Conservation (phyloP, 768 basidiomycete species). For the Suillus paluster region DNA sequence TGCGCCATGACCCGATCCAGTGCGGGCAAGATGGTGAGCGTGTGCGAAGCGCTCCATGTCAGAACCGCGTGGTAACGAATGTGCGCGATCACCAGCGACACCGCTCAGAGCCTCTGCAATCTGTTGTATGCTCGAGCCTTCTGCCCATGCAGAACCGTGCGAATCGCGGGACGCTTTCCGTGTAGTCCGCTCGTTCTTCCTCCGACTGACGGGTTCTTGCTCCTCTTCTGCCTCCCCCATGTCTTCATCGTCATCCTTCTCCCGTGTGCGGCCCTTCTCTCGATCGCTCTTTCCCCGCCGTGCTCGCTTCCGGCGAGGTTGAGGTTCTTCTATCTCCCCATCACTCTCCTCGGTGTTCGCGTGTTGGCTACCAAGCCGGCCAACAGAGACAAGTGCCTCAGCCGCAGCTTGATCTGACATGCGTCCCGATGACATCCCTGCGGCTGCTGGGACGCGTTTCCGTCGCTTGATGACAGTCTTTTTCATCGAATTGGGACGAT, state of each 20-base stretch:
- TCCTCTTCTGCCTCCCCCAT: slow-evolving; percentile 50
- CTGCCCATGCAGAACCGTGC: slow-evolving; percentile 35
- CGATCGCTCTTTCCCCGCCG: slow-evolving; percentile 44
- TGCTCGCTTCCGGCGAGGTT: slow-evolving; percentile 64
- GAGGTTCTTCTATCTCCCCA: slow-evolving; percentile 43
- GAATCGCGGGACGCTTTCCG: slow-evolving; percentile 41
- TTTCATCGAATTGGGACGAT: slow-evolving; percentile 98
- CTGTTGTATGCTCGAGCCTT: slow-evolving; percentile 41
- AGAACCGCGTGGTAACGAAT: slow-evolving; percentile 35
- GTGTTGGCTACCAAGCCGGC: slow-evolving; percentile 49
- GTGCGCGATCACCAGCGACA: slow-evolving; percentile 33
- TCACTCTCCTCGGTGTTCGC: slow-evolving; percentile 49
- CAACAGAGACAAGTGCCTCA: slow-evolving; percentile 85
- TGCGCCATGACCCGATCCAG: slow-evolving; percentile 39
- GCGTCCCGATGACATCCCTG: slow-evolving; percentile 46
- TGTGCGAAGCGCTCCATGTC: slow-evolving; percentile 36
- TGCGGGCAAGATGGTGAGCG: slow-evolving; percentile 37
- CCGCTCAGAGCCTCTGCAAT: slow-evolving; percentile 34
- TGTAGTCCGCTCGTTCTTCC: slow-evolving; percentile 39
- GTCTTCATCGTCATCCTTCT: slow-evolving; percentile 50
- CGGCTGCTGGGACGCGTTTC: slow-evolving; percentile 94
- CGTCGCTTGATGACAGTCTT: slow-evolving; percentile 98
- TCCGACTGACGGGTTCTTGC: slow-evolving; percentile 18
- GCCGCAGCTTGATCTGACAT: slow-evolving; percentile 89
- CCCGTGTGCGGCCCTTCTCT: slow-evolving; percentile 40